These are phyloP conservation scores for Notholithocarpus densiflorus DNA, from an alignment of 306 rosid genomes.

Conservation along the genomic window DNA sequence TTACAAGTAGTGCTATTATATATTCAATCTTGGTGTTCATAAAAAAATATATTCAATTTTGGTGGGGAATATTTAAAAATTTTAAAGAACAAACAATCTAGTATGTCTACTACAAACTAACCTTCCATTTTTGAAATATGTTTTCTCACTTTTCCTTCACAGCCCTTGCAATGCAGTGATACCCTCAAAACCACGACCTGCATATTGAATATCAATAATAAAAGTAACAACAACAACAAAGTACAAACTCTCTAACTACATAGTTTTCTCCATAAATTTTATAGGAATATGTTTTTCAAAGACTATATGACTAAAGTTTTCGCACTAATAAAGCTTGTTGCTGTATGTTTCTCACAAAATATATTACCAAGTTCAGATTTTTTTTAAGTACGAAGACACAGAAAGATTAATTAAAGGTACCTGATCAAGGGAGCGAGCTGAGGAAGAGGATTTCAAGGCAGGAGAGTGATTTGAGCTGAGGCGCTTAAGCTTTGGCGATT, in stretches of 20 bases:
- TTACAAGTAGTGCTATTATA: background rate
- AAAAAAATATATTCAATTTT: no score
- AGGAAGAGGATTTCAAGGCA: slow-evolving; percentile 39
- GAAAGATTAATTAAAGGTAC: slow-evolving; percentile 19
- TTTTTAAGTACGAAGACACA: background rate
- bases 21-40: no score
- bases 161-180: slow-evolving; percentile 81
- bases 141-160: slow-evolving; percentile 82
- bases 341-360: background rate
- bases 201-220: slow-evolving; percentile 3
- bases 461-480: slow-evolving; percentile 18
- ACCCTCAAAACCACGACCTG: slow-evolving; percentile 81
- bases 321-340: no score
- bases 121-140: slow-evolving; percentile 93
- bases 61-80: no score
- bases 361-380: background rate
- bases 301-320: no score
- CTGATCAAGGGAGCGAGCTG: slow-evolving; percentile 53
- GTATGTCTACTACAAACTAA: slow-evolving; percentile 5
- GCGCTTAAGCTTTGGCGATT: slow-evolving; percentile 18
- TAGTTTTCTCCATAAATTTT: no score
- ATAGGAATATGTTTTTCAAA: background rate
- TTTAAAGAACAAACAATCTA: no score
- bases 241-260: background rate
- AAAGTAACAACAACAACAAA: background rate